Evolutionary conservation across 306 rosid species (phyloP).

Genomic region (Rosa lucieae): DNA sequence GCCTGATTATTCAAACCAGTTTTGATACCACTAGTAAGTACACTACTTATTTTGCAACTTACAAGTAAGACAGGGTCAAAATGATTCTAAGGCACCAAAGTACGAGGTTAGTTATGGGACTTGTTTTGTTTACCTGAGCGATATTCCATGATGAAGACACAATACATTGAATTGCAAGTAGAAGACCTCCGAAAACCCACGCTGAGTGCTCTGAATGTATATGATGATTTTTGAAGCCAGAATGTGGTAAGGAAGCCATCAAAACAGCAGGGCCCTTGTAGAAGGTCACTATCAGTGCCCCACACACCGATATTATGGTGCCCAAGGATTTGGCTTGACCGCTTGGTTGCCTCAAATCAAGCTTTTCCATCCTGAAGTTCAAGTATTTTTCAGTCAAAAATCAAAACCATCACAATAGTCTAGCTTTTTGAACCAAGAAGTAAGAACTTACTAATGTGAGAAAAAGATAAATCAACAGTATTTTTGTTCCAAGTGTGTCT

Average conservation of each 20-base stretch:
- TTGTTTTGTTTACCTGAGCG: slow-evolving; percentile 30
- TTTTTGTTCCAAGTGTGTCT: background rate
- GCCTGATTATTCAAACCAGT: slow-evolving; percentile 25
- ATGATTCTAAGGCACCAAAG: background rate
- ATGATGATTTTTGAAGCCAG: background rate
- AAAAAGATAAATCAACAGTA: background rate
- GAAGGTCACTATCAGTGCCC: slow-evolving; percentile 44
- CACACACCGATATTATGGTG: slow-evolving; percentile 35
- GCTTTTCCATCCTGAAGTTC: slow-evolving; percentile 41
- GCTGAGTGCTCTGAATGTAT: slow-evolving; percentile 13
- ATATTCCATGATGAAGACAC: slow-evolving; percentile 42
- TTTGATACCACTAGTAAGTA: background rate
- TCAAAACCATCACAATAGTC: background rate
- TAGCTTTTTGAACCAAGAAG: background rate
- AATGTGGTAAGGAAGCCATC: slow-evolving; percentile 9
- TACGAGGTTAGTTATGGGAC: background rate
- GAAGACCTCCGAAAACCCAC: slow-evolving; percentile 43
- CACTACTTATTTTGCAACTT: background rate
- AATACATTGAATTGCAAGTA: slow-evolving; percentile 30
- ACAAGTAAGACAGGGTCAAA: background rate
- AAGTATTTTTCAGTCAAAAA: background rate
- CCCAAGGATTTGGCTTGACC: slow-evolving; percentile 40
- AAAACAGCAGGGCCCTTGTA: slow-evolving; percentile 40
- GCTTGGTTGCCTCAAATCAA: slow-evolving; percentile 28
- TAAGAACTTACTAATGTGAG: background rate